Conservation (phyloP, 441 rosid genomes). For the Iberis amara region DNA sequence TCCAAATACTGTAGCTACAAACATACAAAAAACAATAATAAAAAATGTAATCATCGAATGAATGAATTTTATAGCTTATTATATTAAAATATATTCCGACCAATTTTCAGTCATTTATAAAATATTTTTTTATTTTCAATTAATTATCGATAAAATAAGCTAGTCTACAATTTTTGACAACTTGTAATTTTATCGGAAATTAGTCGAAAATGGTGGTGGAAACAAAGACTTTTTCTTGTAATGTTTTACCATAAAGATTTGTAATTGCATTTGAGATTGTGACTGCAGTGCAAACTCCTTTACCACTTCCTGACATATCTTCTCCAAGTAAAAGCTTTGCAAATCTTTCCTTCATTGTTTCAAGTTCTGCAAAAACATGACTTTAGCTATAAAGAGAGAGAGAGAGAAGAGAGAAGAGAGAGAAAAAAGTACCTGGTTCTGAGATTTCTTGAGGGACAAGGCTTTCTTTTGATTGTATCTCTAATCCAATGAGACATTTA, state of each 20-base stretch:
- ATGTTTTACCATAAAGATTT: slow-evolving; percentile 63
- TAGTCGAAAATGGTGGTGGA: no score
- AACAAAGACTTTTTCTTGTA: no score
- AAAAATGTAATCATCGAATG: no score
- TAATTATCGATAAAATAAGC: no score
- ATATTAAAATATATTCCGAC: no score
- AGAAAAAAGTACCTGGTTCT: slow-evolving; percentile 47
- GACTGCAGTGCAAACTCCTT: slow-evolving; percentile 69
- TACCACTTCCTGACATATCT: slow-evolving; percentile 74
- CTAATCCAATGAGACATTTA: slow-evolving; percentile 21
- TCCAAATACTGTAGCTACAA: slow-evolving; percentile 66
- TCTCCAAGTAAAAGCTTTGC: slow-evolving; percentile 66
- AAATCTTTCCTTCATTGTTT: slow-evolving; percentile 64
- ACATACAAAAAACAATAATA: neutral
- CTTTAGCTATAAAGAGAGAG: neutral
- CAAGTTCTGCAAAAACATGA: slow-evolving; percentile 35
- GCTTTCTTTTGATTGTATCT: slow-evolving; percentile 9
- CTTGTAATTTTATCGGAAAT: no score
- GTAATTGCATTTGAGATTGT: slow-evolving; percentile 70
- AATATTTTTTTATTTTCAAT: no score
- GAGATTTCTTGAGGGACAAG: slow-evolving; percentile 16
- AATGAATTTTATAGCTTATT: no score
- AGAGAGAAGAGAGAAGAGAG: neutral
- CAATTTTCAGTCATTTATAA: no score
- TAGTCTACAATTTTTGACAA: no score